Conservation (phyloP, 2,329 filamentous ascomycete genomes). For the Xylariaceae sp. region DNA sequence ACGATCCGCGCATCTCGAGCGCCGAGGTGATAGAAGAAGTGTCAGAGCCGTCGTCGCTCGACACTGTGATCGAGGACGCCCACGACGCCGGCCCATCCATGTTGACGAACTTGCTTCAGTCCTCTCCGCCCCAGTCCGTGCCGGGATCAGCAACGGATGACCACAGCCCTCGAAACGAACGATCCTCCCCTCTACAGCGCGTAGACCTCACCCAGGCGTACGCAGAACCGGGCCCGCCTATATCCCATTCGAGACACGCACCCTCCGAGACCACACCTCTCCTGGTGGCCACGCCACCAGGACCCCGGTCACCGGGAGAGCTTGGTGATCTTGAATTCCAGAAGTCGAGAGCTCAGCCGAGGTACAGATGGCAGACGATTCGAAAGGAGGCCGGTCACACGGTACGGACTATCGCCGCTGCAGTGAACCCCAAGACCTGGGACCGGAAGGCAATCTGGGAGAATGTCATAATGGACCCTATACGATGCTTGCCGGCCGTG, state of each 20-base stretch:
- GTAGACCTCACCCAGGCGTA: conserved; percentile 4
- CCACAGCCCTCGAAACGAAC: conserved; percentile 2
- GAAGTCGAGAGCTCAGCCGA: conserved; percentile 27
- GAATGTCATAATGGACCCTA: conserved; percentile 57
- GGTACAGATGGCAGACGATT: conserved; percentile 19
- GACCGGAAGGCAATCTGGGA: conserved; percentile 58
- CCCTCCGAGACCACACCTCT: conserved; percentile 41
- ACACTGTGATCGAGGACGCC: conserved; percentile 9
- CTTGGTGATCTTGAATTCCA: conserved; percentile 43
- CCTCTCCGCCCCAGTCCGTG: conserved; percentile 36
- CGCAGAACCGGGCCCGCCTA: conserved; percentile 1
- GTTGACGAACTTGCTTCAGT: conserved; percentile 42
- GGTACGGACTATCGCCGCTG: conserved; percentile 16
- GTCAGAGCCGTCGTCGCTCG: conserved; percentile 21
- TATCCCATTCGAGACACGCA: neutral
- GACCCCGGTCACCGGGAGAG: conserved; percentile 20
- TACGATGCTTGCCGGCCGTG: conserved; percentile 73
- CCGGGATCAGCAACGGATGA: conserved; percentile 2
- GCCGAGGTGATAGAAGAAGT: conserved; percentile 23
- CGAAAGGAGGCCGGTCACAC: conserved; percentile 11
- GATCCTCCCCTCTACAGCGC: conserved; percentile 5
- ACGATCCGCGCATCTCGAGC: conserved; percentile 17
- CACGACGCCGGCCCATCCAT: conserved; percentile 21
- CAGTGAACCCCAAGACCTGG: conserved; percentile 64
- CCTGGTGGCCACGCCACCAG: conserved; percentile 27